phyloP scores from a whole-genome alignment of 1,139 yeast species.

The Kodamaea fungicola region DNA sequence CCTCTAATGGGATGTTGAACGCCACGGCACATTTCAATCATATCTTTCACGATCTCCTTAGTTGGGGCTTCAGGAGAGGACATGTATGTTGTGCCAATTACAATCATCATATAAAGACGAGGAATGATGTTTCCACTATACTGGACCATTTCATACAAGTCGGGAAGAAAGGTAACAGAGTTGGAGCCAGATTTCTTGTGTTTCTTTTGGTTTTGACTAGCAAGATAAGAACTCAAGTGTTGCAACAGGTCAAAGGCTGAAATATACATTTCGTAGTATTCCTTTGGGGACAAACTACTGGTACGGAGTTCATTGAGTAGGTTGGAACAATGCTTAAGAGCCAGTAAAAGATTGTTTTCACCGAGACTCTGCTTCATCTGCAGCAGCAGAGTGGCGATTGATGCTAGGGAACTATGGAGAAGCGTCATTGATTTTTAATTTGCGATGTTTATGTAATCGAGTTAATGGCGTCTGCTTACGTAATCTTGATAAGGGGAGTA shows the following conservation, averaged over 20 bases:
- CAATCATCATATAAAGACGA: slow-evolving; percentile 87
- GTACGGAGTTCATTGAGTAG: slow-evolving; percentile 81
- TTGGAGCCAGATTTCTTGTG: slow-evolving; percentile 8
- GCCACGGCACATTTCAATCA: slow-evolving; percentile 99
- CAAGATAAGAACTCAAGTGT: slow-evolving; percentile 59
- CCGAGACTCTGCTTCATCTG: slow-evolving; percentile 78
- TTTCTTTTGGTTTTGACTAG: slow-evolving; percentile 57
- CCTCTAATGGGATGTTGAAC: slow-evolving; percentile 95
- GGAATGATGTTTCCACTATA: slow-evolving; percentile 94
- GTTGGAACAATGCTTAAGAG: slow-evolving; percentile 82
- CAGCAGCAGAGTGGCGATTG: slow-evolving; percentile 45
- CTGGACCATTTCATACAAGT: slow-evolving; percentile 89
- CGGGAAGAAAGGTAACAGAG: slow-evolving; percentile 71
- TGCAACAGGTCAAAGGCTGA: slow-evolving; percentile 82
- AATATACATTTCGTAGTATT: slow-evolving; percentile 89
- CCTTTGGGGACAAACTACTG: slow-evolving; percentile 76
- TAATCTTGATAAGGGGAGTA: background rate
- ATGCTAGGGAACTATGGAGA: slow-evolving; percentile 55
- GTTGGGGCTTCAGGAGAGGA: slow-evolving; percentile 74
- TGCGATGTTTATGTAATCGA: background rate
- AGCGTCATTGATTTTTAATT: slow-evolving; percentile 2
- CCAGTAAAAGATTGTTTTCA: slow-evolving; percentile 74
- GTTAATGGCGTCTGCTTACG: background rate
- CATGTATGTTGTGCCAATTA: slow-evolving; percentile 90
- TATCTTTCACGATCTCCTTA: slow-evolving; percentile 85